These are phyloP conservation scores for Cadophora luteo-olivacea DNA, from an alignment of 2,329 filamentous ascomycete species.

Conservation along the genomic window DNA sequence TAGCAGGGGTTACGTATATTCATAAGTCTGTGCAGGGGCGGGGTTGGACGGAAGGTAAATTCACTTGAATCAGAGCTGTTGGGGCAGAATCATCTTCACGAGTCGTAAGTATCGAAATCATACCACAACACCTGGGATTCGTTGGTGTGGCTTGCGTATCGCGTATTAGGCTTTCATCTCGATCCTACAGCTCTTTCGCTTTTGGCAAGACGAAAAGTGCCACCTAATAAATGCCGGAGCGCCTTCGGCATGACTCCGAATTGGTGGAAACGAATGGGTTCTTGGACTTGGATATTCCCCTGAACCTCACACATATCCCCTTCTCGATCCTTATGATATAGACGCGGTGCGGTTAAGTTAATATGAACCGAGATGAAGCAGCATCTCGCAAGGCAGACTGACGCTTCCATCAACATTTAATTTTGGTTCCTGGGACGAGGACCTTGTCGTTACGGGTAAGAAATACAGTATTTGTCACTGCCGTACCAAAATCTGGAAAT, in stretches of 20 bases:
- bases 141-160: constrained; percentile 8
- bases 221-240: constrained; percentile 10
- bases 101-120: background rate
- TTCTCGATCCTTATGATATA: constrained; percentile 8
- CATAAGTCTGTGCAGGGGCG: constrained; percentile 10
- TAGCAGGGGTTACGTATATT: background rate
- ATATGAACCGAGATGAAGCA: constrained; percentile 8
- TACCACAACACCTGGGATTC: background rate
- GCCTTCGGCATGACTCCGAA: constrained; percentile 15
- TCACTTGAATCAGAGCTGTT: background rate
- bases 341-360: background rate
- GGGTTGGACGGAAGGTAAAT: background rate
- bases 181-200: background rate
- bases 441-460: background rate
- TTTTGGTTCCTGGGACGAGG: background rate
- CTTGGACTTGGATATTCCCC: background rate
- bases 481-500: background rate
- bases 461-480: background rate
- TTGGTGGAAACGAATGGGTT: background rate
- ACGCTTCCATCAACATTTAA: background rate
- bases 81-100: background rate
- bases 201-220: background rate
- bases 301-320: background rate
- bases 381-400: background rate
- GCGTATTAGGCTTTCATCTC: background rate